A percentile compares a stretch with the other conserved stretches of the same genome.
These are phyloP conservation scores for Elongisporangium anandrum DNA, from an alignment of 352 stramenopile genomes.

Conservation along the genomic window DNA sequence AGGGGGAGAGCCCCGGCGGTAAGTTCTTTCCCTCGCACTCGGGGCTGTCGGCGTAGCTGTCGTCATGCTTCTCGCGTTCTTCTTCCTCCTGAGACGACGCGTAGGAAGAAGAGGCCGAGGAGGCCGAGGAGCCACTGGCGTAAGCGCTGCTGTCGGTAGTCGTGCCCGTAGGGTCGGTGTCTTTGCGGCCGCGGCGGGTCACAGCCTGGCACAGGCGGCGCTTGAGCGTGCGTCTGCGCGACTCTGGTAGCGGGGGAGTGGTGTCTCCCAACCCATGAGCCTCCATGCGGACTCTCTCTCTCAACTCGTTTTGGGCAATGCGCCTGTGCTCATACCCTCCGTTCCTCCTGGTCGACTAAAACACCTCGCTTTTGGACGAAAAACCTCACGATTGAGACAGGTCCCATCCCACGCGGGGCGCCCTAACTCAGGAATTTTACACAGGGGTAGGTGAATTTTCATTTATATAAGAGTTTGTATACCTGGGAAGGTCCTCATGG, in stretches of 20 bases:
- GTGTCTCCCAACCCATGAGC: neutral
- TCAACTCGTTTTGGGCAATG: neutral
- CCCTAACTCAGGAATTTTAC: neutral
- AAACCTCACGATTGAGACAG: neutral
- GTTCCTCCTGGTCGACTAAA: neutral
- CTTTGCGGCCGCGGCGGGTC: neutral
- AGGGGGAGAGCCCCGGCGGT: slow-evolving; percentile 11
- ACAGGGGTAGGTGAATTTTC: neutral
- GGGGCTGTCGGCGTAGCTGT: neutral
- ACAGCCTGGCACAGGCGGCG: neutral
- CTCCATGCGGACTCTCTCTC: neutral
- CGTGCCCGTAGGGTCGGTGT: neutral
- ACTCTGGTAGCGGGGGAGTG: neutral
- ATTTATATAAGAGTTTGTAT: neutral
- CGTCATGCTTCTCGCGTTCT: neutral
- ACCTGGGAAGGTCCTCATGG: neutral
- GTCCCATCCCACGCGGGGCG: neutral
- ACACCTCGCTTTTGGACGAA: neutral
- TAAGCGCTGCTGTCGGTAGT: neutral
- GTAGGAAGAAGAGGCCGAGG: neutral
- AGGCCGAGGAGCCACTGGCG: neutral
- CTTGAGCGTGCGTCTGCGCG: neutral
- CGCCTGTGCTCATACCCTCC: neutral
- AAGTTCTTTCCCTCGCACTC: slow-evolving; percentile 1
- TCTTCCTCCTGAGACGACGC: neutral